These are phyloP conservation scores for Claviceps spartinae DNA, from an alignment of 2,329 filamentous ascomycete genomes.

Conservation along the genomic window DNA sequence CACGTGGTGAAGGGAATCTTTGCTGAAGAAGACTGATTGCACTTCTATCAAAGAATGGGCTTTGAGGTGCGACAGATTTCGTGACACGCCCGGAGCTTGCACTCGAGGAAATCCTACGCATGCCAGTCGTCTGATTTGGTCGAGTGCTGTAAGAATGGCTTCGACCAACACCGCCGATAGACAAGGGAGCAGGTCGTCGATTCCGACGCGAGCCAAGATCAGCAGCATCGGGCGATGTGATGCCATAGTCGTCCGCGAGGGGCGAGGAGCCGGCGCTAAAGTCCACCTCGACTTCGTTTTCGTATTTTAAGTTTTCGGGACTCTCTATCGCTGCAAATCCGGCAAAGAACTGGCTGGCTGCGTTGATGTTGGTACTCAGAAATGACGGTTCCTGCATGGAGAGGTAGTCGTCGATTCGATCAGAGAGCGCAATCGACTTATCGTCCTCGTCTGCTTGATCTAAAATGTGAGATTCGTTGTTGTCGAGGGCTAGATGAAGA, in stretches of 20 bases:
- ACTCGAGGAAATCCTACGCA: slow-evolving; percentile 41
- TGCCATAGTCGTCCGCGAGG: slow-evolving; percentile 11
- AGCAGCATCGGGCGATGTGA: slow-evolving; percentile 36
- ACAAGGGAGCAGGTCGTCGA: slow-evolving; percentile 30
- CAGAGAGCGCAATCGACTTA: slow-evolving; percentile 5
- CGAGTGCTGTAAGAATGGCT: slow-evolving; percentile 29
- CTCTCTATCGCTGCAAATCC: not conserved
- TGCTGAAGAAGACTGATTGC: slow-evolving; percentile 30
- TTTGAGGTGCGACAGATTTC: slow-evolving; percentile 20
- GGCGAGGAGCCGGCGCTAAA: slow-evolving; percentile 5
- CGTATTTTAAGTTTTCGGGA: slow-evolving; percentile 1
- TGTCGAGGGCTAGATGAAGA: not conserved
- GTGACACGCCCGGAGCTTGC: slow-evolving; percentile 26
- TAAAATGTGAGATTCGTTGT: not conserved
- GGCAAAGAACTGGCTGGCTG: slow-evolving; percentile 1
- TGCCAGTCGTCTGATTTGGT: slow-evolving; percentile 31
- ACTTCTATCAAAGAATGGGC: slow-evolving; percentile 29
- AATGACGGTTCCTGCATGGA: slow-evolving; percentile 6
- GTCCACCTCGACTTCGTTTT: not conserved
- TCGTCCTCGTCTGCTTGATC: slow-evolving; percentile 7
- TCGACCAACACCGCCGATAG: slow-evolving; percentile 27
- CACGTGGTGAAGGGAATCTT: slow-evolving; percentile 27
- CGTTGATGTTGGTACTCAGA: slow-evolving; percentile 5
- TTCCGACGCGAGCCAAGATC: slow-evolving; percentile 42
- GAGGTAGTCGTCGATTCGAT: slow-evolving; percentile 9